These are phyloP conservation scores for Mucor saturninus DNA, from an alignment of 371 early-diverging fungal genomes.

Conservation along the genomic window DNA sequence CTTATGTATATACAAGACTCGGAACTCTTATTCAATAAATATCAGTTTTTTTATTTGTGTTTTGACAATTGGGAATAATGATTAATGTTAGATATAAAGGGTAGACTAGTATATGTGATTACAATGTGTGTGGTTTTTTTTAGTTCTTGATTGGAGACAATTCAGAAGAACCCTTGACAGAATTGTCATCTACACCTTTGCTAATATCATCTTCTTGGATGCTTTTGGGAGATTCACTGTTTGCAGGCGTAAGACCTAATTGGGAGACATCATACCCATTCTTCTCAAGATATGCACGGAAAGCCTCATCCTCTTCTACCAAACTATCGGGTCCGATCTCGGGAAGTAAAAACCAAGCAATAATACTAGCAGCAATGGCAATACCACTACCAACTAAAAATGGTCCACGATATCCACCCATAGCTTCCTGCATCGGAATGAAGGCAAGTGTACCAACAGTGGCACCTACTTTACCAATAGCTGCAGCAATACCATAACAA, in stretches of 20 bases:
- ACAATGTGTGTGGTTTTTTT: too few relatives aligned
- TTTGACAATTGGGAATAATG: too few relatives aligned
- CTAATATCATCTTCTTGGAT: neutral
- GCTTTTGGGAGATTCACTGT: neutral
- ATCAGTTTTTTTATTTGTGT: too few relatives aligned
- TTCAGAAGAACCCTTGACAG: neutral
- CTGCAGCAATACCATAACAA: conserved; percentile 61
- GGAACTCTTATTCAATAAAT: too few relatives aligned
- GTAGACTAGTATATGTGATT: too few relatives aligned
- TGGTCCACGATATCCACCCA: conserved; percentile 45
- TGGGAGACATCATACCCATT: conserved; percentile 52
- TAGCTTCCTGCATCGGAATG: conserved; percentile 47
- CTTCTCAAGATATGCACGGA: conserved; percentile 41
- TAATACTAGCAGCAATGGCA: conserved; percentile 49
- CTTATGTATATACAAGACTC: too few relatives aligned
- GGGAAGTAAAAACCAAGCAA: conserved; percentile 49
- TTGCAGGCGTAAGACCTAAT: conserved; percentile 17
- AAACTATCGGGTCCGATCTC: conserved; percentile 27
- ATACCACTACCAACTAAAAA: conserved; percentile 60
- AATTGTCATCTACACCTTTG: neutral
- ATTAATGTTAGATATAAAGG: too few relatives aligned
- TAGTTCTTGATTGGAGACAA: too few relatives aligned
- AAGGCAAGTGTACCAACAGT: conserved; percentile 59
- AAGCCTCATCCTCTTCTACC: conserved; percentile 56
- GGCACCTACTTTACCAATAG: conserved; percentile 60